Base-by-base conservation (phyloP, 805 yeast genomes). In the Candida corydali region DNA sequence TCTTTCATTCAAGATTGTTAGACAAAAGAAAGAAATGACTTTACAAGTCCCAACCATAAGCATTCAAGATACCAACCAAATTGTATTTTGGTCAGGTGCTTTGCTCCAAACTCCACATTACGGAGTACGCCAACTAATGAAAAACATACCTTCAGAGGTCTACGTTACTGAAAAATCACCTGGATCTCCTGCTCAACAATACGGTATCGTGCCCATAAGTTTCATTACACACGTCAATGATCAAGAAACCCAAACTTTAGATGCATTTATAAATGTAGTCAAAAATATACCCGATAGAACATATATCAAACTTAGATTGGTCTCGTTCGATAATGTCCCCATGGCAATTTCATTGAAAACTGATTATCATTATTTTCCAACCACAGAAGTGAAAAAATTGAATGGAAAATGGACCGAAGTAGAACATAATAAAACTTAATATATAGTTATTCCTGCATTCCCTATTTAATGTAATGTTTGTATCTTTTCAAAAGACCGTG, bases 181-280 rank as follows among this genome's bases (percentile, higher is more conserved):
- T 25, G 95, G 96, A 5, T 86, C 95, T 0, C 96, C 96, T 6
- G 93, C 93, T 12, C 72, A 78, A 38, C 89, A 84, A 52, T 87
- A 84, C 55, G 85, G 85, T 10, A 73, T 89, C 40, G 76, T 80
- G 15, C 73, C 86, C 2, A 84, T 94, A 2, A 82, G 83, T 50
- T 88, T 87, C 65, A 83, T 88, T 39, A 88, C 97, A 1, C 96
- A 87, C 55, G 86, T 88, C 30, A 86, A 88, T 55, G 95, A 86
- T 37, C 51, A 62, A 12, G 78, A 81, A 32, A 86, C 95, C 0
- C 78, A 78, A 7, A 84, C 80, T 29, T 57, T 89, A 38, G 82
- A 77, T 19, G 68, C 79, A 3, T 88, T 89, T 50, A 62, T 84
- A 42, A 59, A 65, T 16, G 82, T 75, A 33, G 85, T 84, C n/a